Base-by-base conservation (phyloP, 2,329 filamentous ascomycete genomes). In the Kalaharituber pfeilii region DNA sequence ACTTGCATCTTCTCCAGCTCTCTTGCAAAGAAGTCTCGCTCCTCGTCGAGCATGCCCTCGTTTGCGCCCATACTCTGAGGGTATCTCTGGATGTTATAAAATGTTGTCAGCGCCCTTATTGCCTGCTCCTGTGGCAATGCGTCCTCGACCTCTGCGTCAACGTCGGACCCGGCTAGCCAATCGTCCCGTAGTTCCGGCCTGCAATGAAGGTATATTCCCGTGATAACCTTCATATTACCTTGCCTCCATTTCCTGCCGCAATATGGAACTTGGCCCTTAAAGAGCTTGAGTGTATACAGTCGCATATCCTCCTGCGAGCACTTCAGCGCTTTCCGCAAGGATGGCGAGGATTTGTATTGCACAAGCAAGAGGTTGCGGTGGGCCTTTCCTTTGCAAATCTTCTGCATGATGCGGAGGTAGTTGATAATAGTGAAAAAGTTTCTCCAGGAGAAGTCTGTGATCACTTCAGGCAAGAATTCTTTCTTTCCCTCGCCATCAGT, bases 221-320 rank as follows among this genome's bases (percentile, higher is more conserved):
- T 98, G 66, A 98, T 98, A 65, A 96, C 88, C 53, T 89, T 84
- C 91, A 98, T 98, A 69, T 98, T 96, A 62, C 81, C 81, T 71
- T 96, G 91, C 13, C 91, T 81, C 91, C 91, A 98, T 71, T 98
- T 98, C 44, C 91, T 82, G 22, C 91, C 89, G 68, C 89, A 96
- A 72, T 94, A 98, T 1, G 91, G 91, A 3, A 98, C 91, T 69
- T 98, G 91, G 57, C 87, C 91, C 69, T 98, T 98, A 80, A 96
- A 96, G 0, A 98, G 76, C 70, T 98, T 98, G 62, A 98, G 78
- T 0, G 91, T 94, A 71, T 96, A 96, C 44, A 94, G 80, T 5
- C 91, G 81, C 39, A 98, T 75, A 64, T 86, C 78, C 1, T 81
- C 82, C 65, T 98, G 86, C 0, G 89, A 89, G 22, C 95, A 83